Percentiles rank a stretch among this genome's conserved stretches.
Evolutionary conservation across 108 stramenopile species (phyloP).

Genomic region (Nitzschia putrida): DNA sequence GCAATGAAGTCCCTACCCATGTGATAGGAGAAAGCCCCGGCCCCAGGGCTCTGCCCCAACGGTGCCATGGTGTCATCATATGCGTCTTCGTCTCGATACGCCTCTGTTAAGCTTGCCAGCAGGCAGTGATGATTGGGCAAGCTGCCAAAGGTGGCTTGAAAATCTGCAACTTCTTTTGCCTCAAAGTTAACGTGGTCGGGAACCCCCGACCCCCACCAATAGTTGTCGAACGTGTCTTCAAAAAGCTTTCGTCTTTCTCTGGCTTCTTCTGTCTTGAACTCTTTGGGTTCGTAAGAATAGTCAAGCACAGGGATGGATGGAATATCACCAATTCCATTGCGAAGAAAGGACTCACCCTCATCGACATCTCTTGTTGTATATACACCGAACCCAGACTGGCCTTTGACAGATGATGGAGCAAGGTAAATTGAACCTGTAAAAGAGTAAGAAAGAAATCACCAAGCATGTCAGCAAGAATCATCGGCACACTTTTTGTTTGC

Average conservation of each 20-base stretch:
- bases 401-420: neutral
- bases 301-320: constrained; percentile 1
- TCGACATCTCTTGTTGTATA: neutral
- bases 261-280: neutral
- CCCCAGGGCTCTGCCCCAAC: constrained; percentile 14
- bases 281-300: neutral
- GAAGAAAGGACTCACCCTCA: neutral
- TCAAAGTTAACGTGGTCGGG: constrained; percentile 32
- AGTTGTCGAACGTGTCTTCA: constrained; percentile 14
- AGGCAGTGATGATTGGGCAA: constrained; percentile 51
- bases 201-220: constrained; percentile 45
- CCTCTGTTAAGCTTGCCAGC: constrained; percentile 11
- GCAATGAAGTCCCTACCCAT: constrained; percentile 36
- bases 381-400: neutral
- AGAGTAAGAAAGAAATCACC: neutral
- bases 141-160: constrained; percentile 41
- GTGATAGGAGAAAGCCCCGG: constrained; percentile 49
- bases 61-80: constrained; percentile 24
- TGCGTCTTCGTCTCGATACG: constrained; percentile 10
- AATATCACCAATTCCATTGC: neutral
- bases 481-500: too few species aligned
- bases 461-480: too few species aligned
- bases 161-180: constrained; percentile 32
- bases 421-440: neutral
- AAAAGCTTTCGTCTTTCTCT: constrained; percentile 5